These are phyloP conservation scores for Tricholomella constricta DNA, from an alignment of 768 basidiomycete genomes.

Conservation along the genomic window DNA sequence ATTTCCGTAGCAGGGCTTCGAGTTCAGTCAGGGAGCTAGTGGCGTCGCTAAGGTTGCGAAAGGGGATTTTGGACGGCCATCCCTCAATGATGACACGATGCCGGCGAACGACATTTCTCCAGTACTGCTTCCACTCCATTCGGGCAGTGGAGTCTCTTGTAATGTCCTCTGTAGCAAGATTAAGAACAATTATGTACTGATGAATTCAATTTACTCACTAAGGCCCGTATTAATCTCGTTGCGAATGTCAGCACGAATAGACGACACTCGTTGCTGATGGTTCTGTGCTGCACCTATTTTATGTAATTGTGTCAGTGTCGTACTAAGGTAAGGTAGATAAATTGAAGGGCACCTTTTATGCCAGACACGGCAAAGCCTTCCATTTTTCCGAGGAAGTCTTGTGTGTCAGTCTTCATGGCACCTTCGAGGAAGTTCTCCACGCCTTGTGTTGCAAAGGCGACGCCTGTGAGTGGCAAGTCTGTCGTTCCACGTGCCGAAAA, in stretches of 20 bases:
- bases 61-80: constrained; percentile 18
- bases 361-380: constrained; percentile 20
- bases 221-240: too few species aligned
- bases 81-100: constrained; percentile 18
- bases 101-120: constrained; percentile 12
- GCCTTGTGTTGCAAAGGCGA: constrained; percentile 14
- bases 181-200: too few species aligned
- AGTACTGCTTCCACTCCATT: constrained; percentile 20
- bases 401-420: constrained; percentile 14
- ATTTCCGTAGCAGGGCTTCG: constrained; percentile 11
- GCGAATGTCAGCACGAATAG: too few species aligned
- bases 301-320: too few species aligned
- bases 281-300: too few species aligned
- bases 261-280: too few species aligned
- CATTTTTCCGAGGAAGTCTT: constrained; percentile 16
- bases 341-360: constrained; percentile 16
- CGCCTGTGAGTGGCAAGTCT: constrained; percentile 4
- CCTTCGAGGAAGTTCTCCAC: constrained; percentile 15
- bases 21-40: constrained; percentile 8
- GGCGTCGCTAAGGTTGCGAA: constrained; percentile 18
- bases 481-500: constrained; percentile 11
- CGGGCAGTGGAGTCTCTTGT: constrained; percentile 4
- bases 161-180: not conserved
- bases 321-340: too few species aligned
- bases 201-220: too few species aligned